Base-by-base conservation (phyloP, 495 filamentous ascomycete species). In the Neurospora sp. region DNA sequence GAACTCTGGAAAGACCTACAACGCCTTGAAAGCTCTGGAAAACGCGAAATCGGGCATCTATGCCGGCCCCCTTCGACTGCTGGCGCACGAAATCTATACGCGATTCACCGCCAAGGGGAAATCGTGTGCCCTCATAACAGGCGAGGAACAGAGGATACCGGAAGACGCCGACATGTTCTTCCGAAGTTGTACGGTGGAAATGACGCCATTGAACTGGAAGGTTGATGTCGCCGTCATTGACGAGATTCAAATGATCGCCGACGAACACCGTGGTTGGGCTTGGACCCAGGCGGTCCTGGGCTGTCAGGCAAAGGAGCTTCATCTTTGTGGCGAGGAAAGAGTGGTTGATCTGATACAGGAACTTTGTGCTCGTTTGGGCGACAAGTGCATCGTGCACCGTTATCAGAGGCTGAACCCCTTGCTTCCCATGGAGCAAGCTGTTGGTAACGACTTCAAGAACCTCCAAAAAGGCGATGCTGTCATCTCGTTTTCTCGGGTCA, bases 1-100 rank as follows among this genome's bases (percentile, higher is more conserved):
- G 3, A 99, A 99, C 82, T 98, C 94, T 6, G 96, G 96, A 72
- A 99, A 99, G 83, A 99, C 96, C 3, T 98, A 98, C 81, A 91
- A 94, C 79, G 96, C 96, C 5, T 82, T 99, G 70, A 90, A 97
- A 81, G 88, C 91, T n/a, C 88, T 99, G 10, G 91, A 96, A 80
- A 82, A 87, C 40, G 89, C 91, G 37, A 86, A 90, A 48, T 87
- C 85, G 28, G 96, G 96, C 17, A 89, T 97, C 71, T 99, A 97
- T 79, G 93, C 95, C 40, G 96, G 96, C 2, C 96, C 96, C 0
- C 83, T 99, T 69, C 88, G 96, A 21, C 82, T 99, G 45, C 88
- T 99, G 28, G 96, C 96, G 10, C 94, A 98, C 80, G 96, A 99
- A 83, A 90, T 98, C 37, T 98, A 92, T 78, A 87, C 89, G 59